Evolutionary conservation across 1,284 basidiomycete species (phyloP), one percentile per base, ranked within the genome.

Genomic region (Puccinia sorghi): DNA sequence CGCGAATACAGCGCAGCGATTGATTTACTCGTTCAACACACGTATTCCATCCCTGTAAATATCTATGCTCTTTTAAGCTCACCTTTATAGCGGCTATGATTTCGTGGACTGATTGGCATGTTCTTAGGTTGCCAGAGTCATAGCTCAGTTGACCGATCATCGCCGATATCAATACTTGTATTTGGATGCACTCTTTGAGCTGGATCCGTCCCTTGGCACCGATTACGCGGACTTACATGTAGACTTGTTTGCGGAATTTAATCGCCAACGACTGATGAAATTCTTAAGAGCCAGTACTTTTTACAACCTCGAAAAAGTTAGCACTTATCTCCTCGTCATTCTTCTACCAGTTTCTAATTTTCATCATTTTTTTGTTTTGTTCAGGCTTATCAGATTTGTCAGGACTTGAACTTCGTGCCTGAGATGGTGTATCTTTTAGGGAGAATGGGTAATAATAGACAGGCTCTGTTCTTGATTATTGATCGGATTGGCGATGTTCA

Each of bases 371-470:
- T 20, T 39, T 61, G 32, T 61, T 41, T 79, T 0, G 12, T 32
- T 32, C 82, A 94, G 90, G 95, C 96, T n/a, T 96, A 94, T 85
- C 86, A 88, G 67, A 89, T 94, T 20, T 97, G 94, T 84, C 90
- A 90, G 82, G 88, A 90, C 80, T 89, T 90, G 52, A 94, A 96
- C 83, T 89, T 93, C 56, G 94, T 99, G 0, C 90, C 90, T 0
- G 97, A 99, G 86, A 97, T 97, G 92, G 96, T 99, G 8, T 99
- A 97, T 86, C 87, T 99, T 0, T 90, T 99, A 0, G 97, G 97
- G 0, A 90, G 93, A 12, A 97, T 98, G 91, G 97, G 97, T 7
- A 93, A 98, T 85, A 97, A 97, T 85, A 95, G 93, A 86, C 89
- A 93, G 82, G 97, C 97, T 0, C 85, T 99, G 80, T 92, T 91